These are phyloP conservation scores for Zygoascus bituminiphila DNA, from an alignment of 805 yeast species.

Conservation along the genomic window DNA sequence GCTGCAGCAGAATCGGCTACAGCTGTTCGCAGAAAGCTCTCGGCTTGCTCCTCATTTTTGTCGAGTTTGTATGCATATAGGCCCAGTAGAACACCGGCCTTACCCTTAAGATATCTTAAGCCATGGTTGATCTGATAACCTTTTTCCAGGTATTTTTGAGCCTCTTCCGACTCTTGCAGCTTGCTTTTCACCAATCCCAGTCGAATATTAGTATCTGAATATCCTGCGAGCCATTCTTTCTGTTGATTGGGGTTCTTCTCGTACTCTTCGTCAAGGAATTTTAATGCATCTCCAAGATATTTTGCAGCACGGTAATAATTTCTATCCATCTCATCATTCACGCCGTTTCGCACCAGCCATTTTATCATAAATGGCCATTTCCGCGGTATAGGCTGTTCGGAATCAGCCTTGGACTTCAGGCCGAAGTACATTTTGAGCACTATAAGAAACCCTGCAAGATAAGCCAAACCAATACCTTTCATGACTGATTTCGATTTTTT, in stretches of 20 bases:
- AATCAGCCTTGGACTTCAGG: not conserved
- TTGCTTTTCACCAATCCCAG: constrained; percentile 21
- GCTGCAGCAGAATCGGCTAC: constrained; percentile 5
- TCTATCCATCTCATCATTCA: constrained; percentile 12
- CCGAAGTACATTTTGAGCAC: not conserved
- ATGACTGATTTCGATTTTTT: not conserved
- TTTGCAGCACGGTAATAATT: constrained; percentile 13
- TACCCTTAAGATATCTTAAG: constrained; percentile 16
- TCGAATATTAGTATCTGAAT: constrained; percentile 26
- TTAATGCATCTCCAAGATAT: constrained; percentile 15
- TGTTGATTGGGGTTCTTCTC: constrained; percentile 10
- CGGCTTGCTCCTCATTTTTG: not conserved
- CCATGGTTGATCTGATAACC: constrained; percentile 24
- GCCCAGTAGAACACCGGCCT: constrained; percentile 21
- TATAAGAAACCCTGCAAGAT: not conserved
- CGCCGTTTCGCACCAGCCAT: constrained; percentile 14
- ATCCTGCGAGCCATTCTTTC: constrained; percentile 27
- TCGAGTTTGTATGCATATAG: constrained; percentile 1
- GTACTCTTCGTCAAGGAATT: not conserved
- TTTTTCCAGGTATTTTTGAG: constrained; percentile 22
- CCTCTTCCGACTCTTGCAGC: constrained; percentile 17
- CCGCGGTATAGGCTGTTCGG: constrained; percentile 17
- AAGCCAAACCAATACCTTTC: constrained; percentile 1
- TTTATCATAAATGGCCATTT: constrained; percentile 16
- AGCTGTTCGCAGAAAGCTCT: constrained; percentile 1